phyloP scores from a whole-genome alignment of 2,329 filamentous ascomycete genomes.

The Aspergillus flavus region DNA sequence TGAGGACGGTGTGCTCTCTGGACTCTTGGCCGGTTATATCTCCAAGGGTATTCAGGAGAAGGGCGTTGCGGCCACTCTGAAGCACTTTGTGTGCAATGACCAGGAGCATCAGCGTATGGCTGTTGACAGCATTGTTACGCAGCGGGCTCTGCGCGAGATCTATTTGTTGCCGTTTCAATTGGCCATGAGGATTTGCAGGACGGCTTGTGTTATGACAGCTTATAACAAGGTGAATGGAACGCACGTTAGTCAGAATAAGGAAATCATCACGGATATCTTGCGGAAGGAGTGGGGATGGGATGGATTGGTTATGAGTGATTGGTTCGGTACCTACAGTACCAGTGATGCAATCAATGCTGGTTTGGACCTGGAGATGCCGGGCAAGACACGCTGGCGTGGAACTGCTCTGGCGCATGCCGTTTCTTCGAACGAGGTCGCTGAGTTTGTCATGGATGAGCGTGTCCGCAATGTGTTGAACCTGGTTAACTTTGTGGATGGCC shows the following conservation, averaged over 20 bases:
- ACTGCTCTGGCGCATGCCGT: constrained; percentile 47
- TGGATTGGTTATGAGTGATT: constrained; percentile 51
- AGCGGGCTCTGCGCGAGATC: constrained; percentile 63
- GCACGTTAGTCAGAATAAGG: constrained; percentile 47
- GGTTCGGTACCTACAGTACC: constrained; percentile 51
- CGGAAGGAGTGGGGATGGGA: constrained; percentile 52
- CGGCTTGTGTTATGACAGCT: constrained; percentile 60
- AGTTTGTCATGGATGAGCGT: constrained; percentile 60
- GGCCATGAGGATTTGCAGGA: constrained; percentile 58
- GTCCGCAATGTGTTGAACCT: constrained; percentile 61
- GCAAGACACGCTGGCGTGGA: constrained; percentile 48
- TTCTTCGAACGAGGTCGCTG: constrained; percentile 58
- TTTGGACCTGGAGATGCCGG: constrained; percentile 53
- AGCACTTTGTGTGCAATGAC: constrained; percentile 60
- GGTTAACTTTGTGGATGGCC: constrained; percentile 59
- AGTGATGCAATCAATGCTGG: constrained; percentile 49
- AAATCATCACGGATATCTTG: constrained; percentile 46
- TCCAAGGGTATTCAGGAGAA: constrained; percentile 73
- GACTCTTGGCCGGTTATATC: constrained; percentile 71
- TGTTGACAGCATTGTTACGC: constrained; percentile 46
- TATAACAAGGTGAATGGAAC: constrained; percentile 61
- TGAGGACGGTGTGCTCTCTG: constrained; percentile 77
- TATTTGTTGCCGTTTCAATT: constrained; percentile 67
- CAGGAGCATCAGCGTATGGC: constrained; percentile 50
- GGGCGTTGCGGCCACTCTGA: constrained; percentile 75